These are phyloP conservation scores for Skeletonema grethae DNA, from an alignment of 108 stramenopile genomes.

Conservation along the genomic window DNA sequence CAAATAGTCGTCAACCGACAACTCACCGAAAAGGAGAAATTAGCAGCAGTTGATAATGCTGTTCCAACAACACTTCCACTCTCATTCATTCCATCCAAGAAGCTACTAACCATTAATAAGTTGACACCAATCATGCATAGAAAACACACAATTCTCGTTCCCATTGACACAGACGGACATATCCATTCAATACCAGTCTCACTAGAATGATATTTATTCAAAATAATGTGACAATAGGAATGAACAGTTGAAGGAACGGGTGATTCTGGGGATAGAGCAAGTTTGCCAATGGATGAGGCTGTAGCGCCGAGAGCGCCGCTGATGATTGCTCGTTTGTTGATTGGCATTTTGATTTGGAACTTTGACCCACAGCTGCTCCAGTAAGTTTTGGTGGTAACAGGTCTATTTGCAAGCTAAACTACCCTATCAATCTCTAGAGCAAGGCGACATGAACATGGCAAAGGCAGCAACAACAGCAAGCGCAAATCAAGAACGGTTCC, in stretches of 20 bases:
- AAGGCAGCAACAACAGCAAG: no score
- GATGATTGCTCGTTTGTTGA: conserved; percentile 52
- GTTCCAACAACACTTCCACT: conserved; percentile 80
- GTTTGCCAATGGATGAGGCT: conserved; percentile 68
- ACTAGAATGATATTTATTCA: not conserved
- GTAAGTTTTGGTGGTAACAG: not conserved
- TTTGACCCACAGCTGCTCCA: not conserved
- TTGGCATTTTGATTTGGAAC: conserved; percentile 18
- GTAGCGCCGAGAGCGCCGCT: conserved; percentile 65
- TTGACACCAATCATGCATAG: conserved; percentile 65
- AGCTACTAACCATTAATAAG: conserved; percentile 69
- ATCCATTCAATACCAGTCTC: conserved; percentile 1
- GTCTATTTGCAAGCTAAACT: not conserved
- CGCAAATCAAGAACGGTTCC: no score
- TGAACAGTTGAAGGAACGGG: conserved; percentile 24
- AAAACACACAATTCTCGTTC: conserved; percentile 52
- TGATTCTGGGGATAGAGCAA: conserved; percentile 54
- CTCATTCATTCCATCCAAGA: conserved; percentile 79
- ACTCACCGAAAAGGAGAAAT: conserved; percentile 61
- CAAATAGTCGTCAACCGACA: not conserved
- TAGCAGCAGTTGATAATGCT: conserved; percentile 69
- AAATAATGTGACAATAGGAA: conserved; percentile 24
- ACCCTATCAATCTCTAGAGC: not conserved
- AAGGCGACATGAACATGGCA: no score
- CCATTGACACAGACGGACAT: conserved; percentile 31